These are phyloP conservation scores for Trametes polyzona DNA, from an alignment of 1,284 basidiomycete genomes.

Conservation along the genomic window DNA sequence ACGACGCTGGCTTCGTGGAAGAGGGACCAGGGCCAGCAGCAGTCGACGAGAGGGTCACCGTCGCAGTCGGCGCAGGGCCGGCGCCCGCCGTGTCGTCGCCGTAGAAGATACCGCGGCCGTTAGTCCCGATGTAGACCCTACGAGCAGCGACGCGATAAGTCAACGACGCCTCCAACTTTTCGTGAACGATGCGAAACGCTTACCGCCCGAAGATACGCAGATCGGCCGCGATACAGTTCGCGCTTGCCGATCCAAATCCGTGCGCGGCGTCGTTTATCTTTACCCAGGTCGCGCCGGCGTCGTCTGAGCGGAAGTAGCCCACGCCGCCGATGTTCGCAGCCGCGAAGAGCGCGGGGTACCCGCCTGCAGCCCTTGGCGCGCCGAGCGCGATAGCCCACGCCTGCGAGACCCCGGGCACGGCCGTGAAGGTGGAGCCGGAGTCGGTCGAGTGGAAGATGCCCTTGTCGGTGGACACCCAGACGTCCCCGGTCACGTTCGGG, in stretches of 20 bases:
- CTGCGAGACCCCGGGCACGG: constrained; percentile 50
- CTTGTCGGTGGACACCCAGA: constrained; percentile 65
- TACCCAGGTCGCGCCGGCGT: constrained; percentile 61
- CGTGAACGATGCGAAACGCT: constrained; percentile 15
- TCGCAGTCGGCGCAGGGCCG: constrained; percentile 42
- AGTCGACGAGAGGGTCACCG: constrained; percentile 21
- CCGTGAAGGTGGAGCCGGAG: constrained; percentile 52
- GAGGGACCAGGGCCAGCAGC: constrained; percentile 12
- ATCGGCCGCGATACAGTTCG: constrained; percentile 57
- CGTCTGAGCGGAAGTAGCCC: constrained; percentile 63
- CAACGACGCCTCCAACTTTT: neutral
- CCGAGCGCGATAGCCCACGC: constrained; percentile 65
- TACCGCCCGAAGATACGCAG: constrained; percentile 57
- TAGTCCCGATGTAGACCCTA: constrained; percentile 68
- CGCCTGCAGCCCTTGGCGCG: constrained; percentile 50
- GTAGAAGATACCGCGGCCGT: constrained; percentile 67
- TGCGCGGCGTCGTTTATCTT: constrained; percentile 64
- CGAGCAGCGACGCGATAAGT: neutral
- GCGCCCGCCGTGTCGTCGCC: constrained; percentile 51
- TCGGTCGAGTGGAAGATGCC: constrained; percentile 66
- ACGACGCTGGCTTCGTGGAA: constrained; percentile 18
- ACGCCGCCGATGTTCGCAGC: constrained; percentile 55
- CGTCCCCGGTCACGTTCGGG: constrained; percentile 52
- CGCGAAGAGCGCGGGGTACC: constrained; percentile 60
- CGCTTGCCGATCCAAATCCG: constrained; percentile 57